These are phyloP conservation scores for fission yeast (Schizosaccharomyces pombe) DNA, from an alignment of 805 yeast species.

Conservation along the genomic window DNA sequence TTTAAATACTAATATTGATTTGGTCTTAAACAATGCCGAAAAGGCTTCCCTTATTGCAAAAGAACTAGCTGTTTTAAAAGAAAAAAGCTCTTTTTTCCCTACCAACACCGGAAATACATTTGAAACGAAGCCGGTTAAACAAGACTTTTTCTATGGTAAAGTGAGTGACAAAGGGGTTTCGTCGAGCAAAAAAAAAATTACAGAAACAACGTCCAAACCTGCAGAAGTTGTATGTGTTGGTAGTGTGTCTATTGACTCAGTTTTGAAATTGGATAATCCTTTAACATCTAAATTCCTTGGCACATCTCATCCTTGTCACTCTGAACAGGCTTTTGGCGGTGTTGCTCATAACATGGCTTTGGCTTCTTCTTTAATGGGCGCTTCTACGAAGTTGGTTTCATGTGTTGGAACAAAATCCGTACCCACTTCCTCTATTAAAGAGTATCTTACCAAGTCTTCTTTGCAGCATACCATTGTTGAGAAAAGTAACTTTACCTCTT, in stretches of 20 bases:
- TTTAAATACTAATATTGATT: constrained; percentile 44
- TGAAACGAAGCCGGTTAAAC: background rate
- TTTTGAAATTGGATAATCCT: constrained; percentile 18
- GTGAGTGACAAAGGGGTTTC: background rate
- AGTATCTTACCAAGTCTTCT: constrained; percentile 7
- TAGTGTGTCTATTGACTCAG: constrained; percentile 52
- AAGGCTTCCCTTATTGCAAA: constrained; percentile 46
- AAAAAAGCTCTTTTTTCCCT: background rate
- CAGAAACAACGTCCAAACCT: too few species aligned
- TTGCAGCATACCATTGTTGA: constrained; percentile 17
- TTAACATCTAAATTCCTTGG: constrained; percentile 13
- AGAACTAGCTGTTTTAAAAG: constrained; percentile 19
- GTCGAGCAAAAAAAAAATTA: background rate
- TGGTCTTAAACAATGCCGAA: constrained; percentile 54
- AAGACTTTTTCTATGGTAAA: background rate
- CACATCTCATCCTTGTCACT: constrained; percentile 56
- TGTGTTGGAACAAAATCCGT: constrained; percentile 32
- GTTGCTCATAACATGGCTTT: constrained; percentile 59
- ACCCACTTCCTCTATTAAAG: background rate
- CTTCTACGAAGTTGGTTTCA: constrained; percentile 25
- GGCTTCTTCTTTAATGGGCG: constrained; percentile 23
- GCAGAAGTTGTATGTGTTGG: constrained; percentile 28
- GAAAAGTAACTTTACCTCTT: constrained; percentile 22
- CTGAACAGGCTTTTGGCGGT: constrained; percentile 45
- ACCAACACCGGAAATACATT: background rate